Conservation (phyloP, 225 moss, liverwort and hornwort species). For the Polytrichum commune region DNA sequence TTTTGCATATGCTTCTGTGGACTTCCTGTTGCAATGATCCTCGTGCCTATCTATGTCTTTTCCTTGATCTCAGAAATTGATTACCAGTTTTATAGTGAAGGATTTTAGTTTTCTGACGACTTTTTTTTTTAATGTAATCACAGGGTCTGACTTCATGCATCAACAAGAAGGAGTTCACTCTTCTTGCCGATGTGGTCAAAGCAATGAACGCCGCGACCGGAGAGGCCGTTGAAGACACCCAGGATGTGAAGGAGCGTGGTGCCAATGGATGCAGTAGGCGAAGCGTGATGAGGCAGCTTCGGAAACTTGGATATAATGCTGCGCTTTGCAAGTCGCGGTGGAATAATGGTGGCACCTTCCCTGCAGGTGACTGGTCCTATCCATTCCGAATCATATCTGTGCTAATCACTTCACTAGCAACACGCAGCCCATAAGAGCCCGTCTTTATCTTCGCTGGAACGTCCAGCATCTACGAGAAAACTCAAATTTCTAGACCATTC, state of each 20-base stretch:
- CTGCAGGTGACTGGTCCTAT: conserved; percentile 45
- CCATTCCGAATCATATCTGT: background rate
- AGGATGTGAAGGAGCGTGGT: conserved; percentile 16
- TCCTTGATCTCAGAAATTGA: background rate
- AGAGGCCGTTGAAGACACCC: background rate
- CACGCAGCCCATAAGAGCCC: too few relatives aligned
- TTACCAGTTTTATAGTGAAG: background rate
- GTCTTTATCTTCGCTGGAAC: too few relatives aligned
- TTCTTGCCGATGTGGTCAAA: conserved; percentile 38
- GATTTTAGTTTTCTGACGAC: background rate
- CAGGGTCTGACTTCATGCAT: conserved; percentile 42
- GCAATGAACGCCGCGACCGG: conserved; percentile 29
- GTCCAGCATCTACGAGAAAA: too few relatives aligned
- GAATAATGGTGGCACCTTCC: conserved; percentile 77
- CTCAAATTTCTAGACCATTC: too few relatives aligned
- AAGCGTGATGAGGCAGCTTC: conserved; percentile 62
- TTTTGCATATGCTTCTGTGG: background rate
- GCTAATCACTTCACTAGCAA: too few relatives aligned
- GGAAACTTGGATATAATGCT: conserved; percentile 69
- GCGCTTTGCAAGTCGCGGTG: conserved; percentile 94
- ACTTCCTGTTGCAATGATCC: background rate
- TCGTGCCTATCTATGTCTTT: background rate
- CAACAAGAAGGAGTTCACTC: conserved; percentile 32
- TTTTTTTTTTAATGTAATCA: background rate
- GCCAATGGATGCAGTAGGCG: conserved; percentile 39